Evolutionary conservation across 2,329 filamentous ascomycete species (phyloP).

Genomic region (Capronia americana): DNA sequence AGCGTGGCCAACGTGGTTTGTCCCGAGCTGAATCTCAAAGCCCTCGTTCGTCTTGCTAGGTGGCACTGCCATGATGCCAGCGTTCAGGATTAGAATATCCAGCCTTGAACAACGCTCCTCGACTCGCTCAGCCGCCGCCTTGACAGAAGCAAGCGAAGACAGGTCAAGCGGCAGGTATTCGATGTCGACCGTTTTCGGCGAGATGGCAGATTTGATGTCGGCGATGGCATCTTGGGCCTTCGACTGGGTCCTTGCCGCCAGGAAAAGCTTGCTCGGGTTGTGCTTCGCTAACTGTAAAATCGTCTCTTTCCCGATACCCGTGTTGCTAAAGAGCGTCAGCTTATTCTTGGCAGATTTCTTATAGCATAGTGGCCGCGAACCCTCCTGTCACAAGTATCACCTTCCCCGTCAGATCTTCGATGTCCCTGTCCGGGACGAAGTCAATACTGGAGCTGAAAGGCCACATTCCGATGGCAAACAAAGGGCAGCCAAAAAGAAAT

Average conservation of each 20-base stretch:
- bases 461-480: neutral
- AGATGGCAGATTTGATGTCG: neutral
- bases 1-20: conserved; percentile 56
- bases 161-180: conserved; percentile 58
- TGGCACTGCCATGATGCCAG: conserved; percentile 54
- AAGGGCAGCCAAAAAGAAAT: neutral
- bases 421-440: neutral
- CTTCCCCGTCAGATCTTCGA: conserved; percentile 6
- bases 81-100: conserved; percentile 55
- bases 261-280: neutral
- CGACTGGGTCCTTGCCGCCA: neutral
- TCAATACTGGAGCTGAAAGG: neutral
- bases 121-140: conserved; percentile 51
- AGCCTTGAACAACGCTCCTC: conserved; percentile 49
- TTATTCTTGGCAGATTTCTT: conserved; percentile 7
- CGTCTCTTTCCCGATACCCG: conserved; percentile 2
- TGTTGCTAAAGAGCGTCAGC: conserved; percentile 4
- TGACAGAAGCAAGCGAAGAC: conserved; percentile 58
- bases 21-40: conserved; percentile 54
- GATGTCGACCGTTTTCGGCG: conserved; percentile 47
- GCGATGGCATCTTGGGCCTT: neutral
- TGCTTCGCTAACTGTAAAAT: conserved; percentile 6
- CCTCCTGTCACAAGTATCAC: conserved; percentile 11
- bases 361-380: neutral
- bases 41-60: conserved; percentile 48